Percentiles rank a stretch among this genome's conserved stretches.
phyloP scores from a whole-genome alignment of 495 filamentous ascomycete species.

The Rostrohypoxylon terebratum region DNA sequence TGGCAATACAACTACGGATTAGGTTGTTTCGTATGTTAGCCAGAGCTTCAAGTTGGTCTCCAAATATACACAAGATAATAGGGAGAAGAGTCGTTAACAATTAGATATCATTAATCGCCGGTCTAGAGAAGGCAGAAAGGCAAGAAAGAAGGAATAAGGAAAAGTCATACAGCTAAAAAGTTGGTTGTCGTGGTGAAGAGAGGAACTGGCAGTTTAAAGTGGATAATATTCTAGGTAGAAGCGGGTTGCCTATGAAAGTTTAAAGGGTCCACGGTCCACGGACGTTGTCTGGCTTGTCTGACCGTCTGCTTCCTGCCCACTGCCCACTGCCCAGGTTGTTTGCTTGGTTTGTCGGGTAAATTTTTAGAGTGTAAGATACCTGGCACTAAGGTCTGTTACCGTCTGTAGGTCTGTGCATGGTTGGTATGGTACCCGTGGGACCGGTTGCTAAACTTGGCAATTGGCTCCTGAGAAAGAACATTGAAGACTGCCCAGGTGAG shows the following conservation, averaged over 20 bases:
- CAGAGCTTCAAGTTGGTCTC: slow-evolving; percentile 8
- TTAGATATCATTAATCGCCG: slow-evolving; percentile 36
- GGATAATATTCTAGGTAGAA: slow-evolving; percentile 31
- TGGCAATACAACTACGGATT: slow-evolving; percentile 30
- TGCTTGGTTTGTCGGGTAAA: slow-evolving; percentile 37
- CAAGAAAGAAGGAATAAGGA: slow-evolving; percentile 15
- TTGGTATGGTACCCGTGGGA: slow-evolving; percentile 10
- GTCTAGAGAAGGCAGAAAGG: slow-evolving; percentile 25
- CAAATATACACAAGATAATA: slow-evolving; percentile 17
- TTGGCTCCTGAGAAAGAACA: background rate
- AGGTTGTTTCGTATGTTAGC: slow-evolving; percentile 17
- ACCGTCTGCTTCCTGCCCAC: too few relatives aligned
- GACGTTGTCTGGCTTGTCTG: slow-evolving; percentile 21
- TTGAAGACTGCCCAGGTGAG: background rate
- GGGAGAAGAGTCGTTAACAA: slow-evolving; percentile 9
- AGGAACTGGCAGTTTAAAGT: slow-evolving; percentile 13
- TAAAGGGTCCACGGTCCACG: slow-evolving; percentile 2
- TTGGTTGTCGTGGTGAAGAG: slow-evolving; percentile 43
- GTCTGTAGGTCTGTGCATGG: slow-evolving; percentile 28
- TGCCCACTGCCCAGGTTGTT: too few relatives aligned
- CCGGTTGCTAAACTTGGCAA: slow-evolving; percentile 23
- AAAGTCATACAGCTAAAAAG: slow-evolving; percentile 30
- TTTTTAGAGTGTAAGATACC: slow-evolving; percentile 29
- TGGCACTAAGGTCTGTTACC: background rate
- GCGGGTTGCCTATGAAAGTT: slow-evolving; percentile 31